These are phyloP conservation scores for Cornus suecica DNA, from an alignment of 148 eudicot species.

Conservation along the genomic window DNA sequence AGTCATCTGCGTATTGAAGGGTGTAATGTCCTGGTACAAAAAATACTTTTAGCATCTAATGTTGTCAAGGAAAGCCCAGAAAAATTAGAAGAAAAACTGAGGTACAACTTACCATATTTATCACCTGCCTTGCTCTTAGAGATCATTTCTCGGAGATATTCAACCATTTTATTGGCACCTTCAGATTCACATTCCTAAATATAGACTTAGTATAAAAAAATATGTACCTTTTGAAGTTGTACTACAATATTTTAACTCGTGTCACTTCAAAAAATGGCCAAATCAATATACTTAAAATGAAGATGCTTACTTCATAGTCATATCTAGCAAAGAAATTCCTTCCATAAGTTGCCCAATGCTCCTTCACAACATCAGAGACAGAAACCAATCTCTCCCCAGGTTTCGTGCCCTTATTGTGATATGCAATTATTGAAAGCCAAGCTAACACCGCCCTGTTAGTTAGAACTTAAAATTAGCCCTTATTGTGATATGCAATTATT, in stretches of 20 bases:
- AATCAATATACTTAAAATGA: background rate
- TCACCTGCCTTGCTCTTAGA: constrained; percentile 86
- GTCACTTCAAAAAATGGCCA: background rate
- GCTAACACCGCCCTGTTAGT: constrained; percentile 98
- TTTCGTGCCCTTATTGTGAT: constrained; percentile 67
- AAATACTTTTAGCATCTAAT: constrained; percentile 15
- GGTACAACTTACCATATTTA: constrained; percentile 49
- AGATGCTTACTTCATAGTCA: constrained; percentile 81
- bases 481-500: constrained; percentile 76
- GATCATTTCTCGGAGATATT: constrained; percentile 71
- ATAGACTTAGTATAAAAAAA: background rate
- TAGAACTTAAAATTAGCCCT: too few relatives aligned
- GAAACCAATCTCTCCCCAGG: constrained; percentile 74
- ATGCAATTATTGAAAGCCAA: constrained; percentile 92
- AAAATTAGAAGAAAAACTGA: background rate
- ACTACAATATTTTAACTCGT: constrained; percentile 4
- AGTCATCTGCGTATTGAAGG: constrained; percentile 89
- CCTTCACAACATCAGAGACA: constrained; percentile 84
- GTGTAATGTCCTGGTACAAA: constrained; percentile 57
- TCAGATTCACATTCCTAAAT: constrained; percentile 95
- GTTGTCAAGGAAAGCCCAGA: background rate
- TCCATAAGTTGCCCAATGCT: constrained; percentile 95
- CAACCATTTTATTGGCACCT: constrained; percentile 93
- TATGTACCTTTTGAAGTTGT: background rate
- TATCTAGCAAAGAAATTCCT: constrained; percentile 98